Evolutionary conservation across 192 early-diverging fungal genomes (phyloP), one percentile per base, ranked within the genome.

Genomic region (Coemansia sp.): DNA sequence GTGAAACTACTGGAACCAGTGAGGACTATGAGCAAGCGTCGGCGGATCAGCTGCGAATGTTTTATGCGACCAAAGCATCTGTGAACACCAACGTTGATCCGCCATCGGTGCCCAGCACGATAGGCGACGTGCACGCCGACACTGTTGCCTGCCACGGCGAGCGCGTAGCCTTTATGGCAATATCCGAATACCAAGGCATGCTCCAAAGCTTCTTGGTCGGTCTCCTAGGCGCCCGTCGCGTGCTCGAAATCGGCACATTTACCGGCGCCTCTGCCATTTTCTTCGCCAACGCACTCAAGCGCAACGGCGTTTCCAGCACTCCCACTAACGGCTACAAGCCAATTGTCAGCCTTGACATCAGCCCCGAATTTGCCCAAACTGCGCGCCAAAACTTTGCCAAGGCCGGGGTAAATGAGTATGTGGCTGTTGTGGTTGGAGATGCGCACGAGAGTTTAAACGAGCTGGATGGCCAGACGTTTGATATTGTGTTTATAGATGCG

Each of bases 221-320:
- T 0, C 49, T 89, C 14, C 65, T 82, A 7, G 71, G 71, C 4
- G 87, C 88, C 15, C 60, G 68, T n/a, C 50, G 59, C 1, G 67
- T 90, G 9, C 75, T 93, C 0, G 89, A 93, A 40, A 79, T 93
- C 44, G 91, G 89, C 2, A 79, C 78, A 6, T 90, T 89, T 54
- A 87, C 86, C 23, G 91, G 91, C 2, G 82, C 72, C 23, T 85
- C 85, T 2, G 74, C 87, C 2, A 75, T 88, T 15, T 86, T 82
- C 51, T 86, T 93, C 70, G 88, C 89, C n/a, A 84, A 84, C 36
- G 89, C 81, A 2, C 74, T 89, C 62, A 68, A 73, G 61, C 67
- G 68, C 46, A 75, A 80, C 50, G 67, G 77, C 3, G 64, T 72
- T 17, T 40, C 64, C 22, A 49, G 60, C 5, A 52, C 40, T 1